These are phyloP conservation scores for Alternaria angustiovoidea DNA, from an alignment of 2,329 filamentous ascomycete genomes.

Conservation along the genomic window DNA sequence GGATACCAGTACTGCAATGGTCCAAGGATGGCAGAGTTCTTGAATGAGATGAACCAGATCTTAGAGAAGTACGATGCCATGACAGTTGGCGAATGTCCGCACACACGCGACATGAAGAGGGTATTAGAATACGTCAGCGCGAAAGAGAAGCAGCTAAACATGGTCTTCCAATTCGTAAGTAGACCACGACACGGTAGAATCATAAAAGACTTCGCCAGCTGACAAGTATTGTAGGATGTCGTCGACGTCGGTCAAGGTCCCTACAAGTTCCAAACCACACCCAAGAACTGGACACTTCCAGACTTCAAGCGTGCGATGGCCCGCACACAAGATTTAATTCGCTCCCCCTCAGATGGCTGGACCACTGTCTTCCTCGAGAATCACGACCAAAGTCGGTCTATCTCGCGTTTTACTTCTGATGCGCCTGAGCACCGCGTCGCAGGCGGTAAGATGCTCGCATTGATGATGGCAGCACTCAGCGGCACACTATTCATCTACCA, in stretches of 20 bases:
- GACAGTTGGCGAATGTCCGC: slow-evolving; percentile 74
- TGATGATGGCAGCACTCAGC: slow-evolving; percentile 58
- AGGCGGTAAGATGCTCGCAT: slow-evolving; percentile 57
- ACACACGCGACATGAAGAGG: slow-evolving; percentile 65
- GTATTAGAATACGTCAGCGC: slow-evolving; percentile 69
- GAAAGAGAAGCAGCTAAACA: slow-evolving; percentile 67
- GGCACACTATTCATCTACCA: slow-evolving; percentile 63
- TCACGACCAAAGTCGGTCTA: slow-evolving; percentile 61
- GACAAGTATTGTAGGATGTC: slow-evolving; percentile 46
- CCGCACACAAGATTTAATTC: slow-evolving; percentile 43
- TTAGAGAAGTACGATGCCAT: slow-evolving; percentile 70
- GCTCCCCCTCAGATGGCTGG: slow-evolving; percentile 50
- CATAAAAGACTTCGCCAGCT: neutral
- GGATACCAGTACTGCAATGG: slow-evolving; percentile 70
- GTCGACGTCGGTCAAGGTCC: slow-evolving; percentile 48
- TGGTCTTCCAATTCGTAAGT: slow-evolving; percentile 68
- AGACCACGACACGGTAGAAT: no score
- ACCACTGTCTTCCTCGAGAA: slow-evolving; percentile 63
- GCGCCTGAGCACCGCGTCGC: slow-evolving; percentile 56
- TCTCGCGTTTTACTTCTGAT: slow-evolving; percentile 60
- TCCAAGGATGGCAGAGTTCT: slow-evolving; percentile 72
- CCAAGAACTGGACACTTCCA: slow-evolving; percentile 42
- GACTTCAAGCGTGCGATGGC: slow-evolving; percentile 44
- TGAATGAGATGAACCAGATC: slow-evolving; percentile 69
- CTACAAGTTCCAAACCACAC: slow-evolving; percentile 48